phyloP scores from a whole-genome alignment of 768 basidiomycete species.

The Crassisporium funariophilum region DNA sequence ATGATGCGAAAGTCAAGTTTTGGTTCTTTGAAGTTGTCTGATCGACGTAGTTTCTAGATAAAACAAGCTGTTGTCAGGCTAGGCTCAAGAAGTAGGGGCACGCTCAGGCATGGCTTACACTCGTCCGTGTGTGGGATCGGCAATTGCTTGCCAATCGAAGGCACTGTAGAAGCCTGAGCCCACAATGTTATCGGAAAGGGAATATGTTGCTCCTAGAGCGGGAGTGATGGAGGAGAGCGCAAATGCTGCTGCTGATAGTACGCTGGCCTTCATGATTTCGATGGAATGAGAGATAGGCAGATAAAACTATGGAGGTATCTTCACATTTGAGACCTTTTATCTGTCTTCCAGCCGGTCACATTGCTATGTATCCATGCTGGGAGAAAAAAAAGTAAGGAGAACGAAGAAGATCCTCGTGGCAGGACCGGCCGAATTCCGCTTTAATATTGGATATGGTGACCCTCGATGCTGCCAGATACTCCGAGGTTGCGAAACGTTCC shows the following conservation, averaged over 20 bases:
- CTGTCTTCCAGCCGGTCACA: no score
- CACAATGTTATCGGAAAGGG: slow-evolving; percentile 40
- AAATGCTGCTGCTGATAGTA: neutral
- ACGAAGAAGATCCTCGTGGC: no score
- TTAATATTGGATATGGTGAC: no score
- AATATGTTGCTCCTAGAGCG: neutral
- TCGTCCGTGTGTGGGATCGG: slow-evolving; percentile 62
- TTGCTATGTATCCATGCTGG: no score
- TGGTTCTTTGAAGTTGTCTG: slow-evolving; percentile 39
- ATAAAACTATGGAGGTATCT: neutral
- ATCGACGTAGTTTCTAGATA: slow-evolving; percentile 43
- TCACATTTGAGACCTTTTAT: no score
- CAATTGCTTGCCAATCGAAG: slow-evolving; percentile 49
- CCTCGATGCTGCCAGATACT: no score
- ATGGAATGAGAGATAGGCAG: neutral
- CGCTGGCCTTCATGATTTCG: neutral
- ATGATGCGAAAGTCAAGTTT: slow-evolving; percentile 55
- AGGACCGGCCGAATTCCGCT: no score
- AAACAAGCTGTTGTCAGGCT: neutral
- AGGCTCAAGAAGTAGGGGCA: neutral
- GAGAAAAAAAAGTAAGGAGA: no score
- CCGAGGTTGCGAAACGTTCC: no score
- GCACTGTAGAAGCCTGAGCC: slow-evolving; percentile 46
- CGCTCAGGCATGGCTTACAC: slow-evolving; percentile 44
- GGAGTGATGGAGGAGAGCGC: neutral